Conservation (phyloP, 257 asterid species). For the Solanum ossicruentum region DNA sequence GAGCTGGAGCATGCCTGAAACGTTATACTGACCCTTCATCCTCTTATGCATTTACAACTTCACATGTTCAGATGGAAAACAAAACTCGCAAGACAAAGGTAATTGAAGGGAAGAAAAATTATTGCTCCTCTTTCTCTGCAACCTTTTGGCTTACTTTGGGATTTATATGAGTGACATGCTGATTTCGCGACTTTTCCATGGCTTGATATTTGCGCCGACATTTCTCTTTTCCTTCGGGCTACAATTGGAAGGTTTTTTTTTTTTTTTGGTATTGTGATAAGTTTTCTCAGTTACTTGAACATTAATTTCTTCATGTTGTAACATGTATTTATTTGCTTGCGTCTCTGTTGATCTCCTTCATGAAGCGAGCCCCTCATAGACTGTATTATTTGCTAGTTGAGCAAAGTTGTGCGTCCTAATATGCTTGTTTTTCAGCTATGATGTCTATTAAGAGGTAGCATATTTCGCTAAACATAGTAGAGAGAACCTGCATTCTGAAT, state of each 20-base stretch:
- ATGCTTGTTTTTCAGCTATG: not conserved
- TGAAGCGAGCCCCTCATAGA: too few species aligned
- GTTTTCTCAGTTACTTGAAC: not conserved
- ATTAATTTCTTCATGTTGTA: not conserved
- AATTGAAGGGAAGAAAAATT: not conserved
- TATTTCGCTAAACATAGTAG: not conserved
- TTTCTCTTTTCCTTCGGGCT: not conserved
- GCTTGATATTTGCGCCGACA: not conserved
- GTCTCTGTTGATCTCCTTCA: not conserved
- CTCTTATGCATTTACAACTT: too few species aligned
- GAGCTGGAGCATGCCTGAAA: constrained; percentile 94
- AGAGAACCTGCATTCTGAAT: not conserved
- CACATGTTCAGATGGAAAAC: constrained; percentile 75
- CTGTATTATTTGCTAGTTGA: not conserved
- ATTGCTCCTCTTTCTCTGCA: not conserved
- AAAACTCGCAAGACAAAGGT: constrained; percentile 81
- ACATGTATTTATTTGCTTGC: not conserved
- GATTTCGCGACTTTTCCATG: not conserved
- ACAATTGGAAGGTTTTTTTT: not conserved
- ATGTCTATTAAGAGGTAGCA: not conserved
- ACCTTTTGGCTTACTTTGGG: not conserved
- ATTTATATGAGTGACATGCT: not conserved
- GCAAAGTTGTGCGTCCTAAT: not conserved
- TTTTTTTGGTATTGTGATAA: not conserved
- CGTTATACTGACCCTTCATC: constrained; percentile 96